A percentile compares a stretch with the other conserved stretches of the same genome.
phyloP scores from a whole-genome alignment of 257 asterid species.

The Parsonsia alboflavescens region DNA sequence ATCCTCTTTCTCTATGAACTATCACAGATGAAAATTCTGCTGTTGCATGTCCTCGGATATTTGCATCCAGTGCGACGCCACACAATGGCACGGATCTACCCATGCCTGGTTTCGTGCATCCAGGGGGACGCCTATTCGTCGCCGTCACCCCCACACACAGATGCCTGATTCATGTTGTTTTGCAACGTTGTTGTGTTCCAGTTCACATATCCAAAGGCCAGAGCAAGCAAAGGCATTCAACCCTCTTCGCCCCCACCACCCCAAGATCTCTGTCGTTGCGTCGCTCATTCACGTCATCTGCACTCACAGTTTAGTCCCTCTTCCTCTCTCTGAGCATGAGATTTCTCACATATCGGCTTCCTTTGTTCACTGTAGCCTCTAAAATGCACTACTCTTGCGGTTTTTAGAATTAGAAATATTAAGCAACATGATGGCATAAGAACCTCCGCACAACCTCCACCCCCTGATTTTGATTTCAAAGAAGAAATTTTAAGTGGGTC shows the following conservation, averaged over 20 bases:
- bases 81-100: no score
- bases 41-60: not conserved
- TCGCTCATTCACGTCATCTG: not conserved
- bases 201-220: slow-evolving; percentile 8
- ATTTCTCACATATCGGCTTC: slow-evolving; percentile 2
- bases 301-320: not conserved
- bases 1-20: no score
- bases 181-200: slow-evolving; percentile 1
- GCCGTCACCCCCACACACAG: not conserved
- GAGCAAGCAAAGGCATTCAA: not conserved
- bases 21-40: no score
- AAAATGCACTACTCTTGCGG: not conserved
- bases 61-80: not conserved
- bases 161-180: not conserved
- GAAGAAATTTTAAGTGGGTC: slow-evolving; percentile 45
- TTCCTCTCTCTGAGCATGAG: slow-evolving; percentile 4
- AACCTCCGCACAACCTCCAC: slow-evolving; percentile 53
- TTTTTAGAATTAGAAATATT: not conserved
- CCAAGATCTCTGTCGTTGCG: not conserved
- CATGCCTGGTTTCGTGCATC: not conserved
- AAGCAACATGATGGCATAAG: not conserved
- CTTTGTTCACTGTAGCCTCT: not conserved
- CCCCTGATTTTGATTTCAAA: slow-evolving; percentile 60
- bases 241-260: not conserved
- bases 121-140: not conserved